Percentiles rank a stretch among this genome's conserved stretches.
These are phyloP conservation scores for Calonectria leucothoes DNA, from an alignment of 2,329 filamentous ascomycete genomes.

Conservation along the genomic window DNA sequence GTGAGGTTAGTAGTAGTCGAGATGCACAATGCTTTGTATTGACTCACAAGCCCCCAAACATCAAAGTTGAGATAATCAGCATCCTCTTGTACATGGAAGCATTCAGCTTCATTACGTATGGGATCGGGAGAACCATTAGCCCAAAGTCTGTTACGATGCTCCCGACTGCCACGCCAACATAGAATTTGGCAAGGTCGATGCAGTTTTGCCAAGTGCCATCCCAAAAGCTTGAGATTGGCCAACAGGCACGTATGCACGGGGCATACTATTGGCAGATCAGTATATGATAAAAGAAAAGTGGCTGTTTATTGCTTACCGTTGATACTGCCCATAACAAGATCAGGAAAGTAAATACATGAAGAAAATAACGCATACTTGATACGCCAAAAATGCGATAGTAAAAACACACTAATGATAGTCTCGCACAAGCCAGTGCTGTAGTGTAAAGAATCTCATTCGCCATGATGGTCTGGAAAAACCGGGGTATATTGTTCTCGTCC, in stretches of 20 bases:
- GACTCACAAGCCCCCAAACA: background rate
- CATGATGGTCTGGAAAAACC: background rate
- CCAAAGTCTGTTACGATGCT: background rate
- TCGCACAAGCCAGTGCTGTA: background rate
- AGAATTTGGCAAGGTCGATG: background rate
- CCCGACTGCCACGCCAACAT: background rate
- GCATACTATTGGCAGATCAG: background rate
- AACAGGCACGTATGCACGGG: background rate
- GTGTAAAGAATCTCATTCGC: background rate
- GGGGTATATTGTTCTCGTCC: background rate
- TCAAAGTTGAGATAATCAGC: background rate
- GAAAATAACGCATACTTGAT: background rate
- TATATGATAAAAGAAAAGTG: background rate
- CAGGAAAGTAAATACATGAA: background rate
- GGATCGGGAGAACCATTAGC: background rate
- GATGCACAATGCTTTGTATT: no score
- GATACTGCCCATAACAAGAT: background rate
- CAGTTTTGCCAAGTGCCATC: background rate
- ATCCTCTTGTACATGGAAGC: background rate
- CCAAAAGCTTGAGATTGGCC: background rate
- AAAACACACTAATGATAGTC: background rate
- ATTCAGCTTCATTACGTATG: background rate
- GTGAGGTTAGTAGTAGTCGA: no score
- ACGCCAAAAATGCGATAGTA: background rate
- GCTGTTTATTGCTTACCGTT: background rate